Base-by-base conservation (phyloP, 345 rosid species). In the Euphorbia pulcherrima region DNA sequence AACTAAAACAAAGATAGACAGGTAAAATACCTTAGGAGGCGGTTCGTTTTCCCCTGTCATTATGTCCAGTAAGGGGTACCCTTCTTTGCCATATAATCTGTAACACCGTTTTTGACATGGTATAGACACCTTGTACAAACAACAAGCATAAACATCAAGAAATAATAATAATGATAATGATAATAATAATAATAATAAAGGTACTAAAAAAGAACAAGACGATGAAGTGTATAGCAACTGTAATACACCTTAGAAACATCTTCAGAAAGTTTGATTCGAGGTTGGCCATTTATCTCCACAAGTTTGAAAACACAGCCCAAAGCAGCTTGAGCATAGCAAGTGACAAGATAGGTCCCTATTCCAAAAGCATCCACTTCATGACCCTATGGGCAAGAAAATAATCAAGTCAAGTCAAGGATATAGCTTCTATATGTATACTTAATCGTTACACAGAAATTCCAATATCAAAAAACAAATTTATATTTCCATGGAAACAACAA, bases 181-280 rank as follows among this genome's bases (percentile, higher is more conserved):
- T n/a, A 14, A 29, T 37, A 50, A 40, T 39, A 18, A 40, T 6
- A 46, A 29, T 20, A 27, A 33, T 21, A 35, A 44, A 24, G 14
- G 29, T 41, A 51, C 29, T 40, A 23, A 41, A n/a, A 10, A 48
- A 33, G 33, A 35, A 24, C 24, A 35, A 20, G 48, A n/a, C 23
- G 61, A 9, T 12, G 33, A 53, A 74, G 56, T 33, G 71, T 53
- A 28, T 68, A 28, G 39, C 51, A 52, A 5, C 46, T 33, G 2
- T 13, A 68, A 27, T 76, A 53, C 65, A 94, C 99, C 97, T 91
- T 94, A 26, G 99, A 80, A 76, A 94, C 92, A 77, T 94, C 97
- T 82, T 94, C 97, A n/a, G 99, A 94, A 23, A 94, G 96, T 81
- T 94, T 94, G 75, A 94, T 94, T 60, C 97, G 92, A 68, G 97